A percentile compares a stretch with the other conserved stretches of the same genome.
These are phyloP conservation scores for Smithsoniella earleae DNA, from an alignment of 163 green algal genomes.

Conservation along the genomic window DNA sequence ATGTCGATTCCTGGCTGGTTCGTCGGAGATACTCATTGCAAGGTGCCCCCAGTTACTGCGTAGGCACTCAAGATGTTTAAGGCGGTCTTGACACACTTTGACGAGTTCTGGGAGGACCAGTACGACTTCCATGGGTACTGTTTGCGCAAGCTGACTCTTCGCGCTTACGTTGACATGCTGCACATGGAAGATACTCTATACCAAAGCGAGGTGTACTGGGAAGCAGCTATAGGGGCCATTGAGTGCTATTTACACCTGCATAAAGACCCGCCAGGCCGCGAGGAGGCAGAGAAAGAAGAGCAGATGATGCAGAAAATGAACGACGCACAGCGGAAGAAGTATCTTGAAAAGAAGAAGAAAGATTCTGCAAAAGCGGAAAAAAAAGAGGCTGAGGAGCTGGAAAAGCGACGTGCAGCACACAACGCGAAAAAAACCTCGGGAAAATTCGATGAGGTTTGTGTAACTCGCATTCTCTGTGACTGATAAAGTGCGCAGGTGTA, in stretches of 20 bases:
- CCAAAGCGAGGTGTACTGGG: conserved; percentile 43
- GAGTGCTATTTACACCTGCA: conserved; percentile 62
- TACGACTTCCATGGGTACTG: conserved; percentile 99
- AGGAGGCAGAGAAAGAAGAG: conserved; percentile 45
- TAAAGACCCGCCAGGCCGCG: conserved; percentile 41
- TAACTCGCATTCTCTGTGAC: no score
- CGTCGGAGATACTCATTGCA: no score
- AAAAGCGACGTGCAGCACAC: conserved; percentile 30
- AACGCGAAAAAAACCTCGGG: background rate
- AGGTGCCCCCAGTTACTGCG: background rate
- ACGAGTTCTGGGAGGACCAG: conserved; percentile 87
- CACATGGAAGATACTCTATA: conserved; percentile 81
- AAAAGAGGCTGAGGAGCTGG: conserved; percentile 36
- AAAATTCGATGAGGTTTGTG: conserved; percentile 24
- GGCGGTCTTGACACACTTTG: conserved; percentile 78
- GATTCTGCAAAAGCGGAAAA: conserved; percentile 40
- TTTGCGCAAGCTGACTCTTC: conserved; percentile 91
- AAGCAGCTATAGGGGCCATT: conserved; percentile 63
- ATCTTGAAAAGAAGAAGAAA: conserved; percentile 36
- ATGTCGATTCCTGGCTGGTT: no score
- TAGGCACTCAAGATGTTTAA: conserved; percentile 82
- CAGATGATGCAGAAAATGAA: conserved; percentile 46
- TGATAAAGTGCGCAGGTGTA: no score
- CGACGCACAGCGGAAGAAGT: conserved; percentile 52
- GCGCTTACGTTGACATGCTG: conserved; percentile 84